phyloP scores from a whole-genome alignment of 148 eudicot species.

The Rhododendron henanense region DNA sequence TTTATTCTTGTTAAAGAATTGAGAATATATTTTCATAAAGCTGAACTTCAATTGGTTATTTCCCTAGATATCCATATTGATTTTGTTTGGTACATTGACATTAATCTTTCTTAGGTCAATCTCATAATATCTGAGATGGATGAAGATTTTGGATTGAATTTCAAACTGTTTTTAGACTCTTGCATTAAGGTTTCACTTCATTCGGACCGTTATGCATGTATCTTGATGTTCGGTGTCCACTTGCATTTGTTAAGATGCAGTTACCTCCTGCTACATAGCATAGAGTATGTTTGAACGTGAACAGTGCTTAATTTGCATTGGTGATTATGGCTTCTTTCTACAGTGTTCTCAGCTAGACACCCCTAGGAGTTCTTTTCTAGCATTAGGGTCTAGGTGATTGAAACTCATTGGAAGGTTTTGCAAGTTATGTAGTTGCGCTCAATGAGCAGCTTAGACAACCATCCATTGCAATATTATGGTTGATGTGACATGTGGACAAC shows the following conservation, averaged over 20 bases:
- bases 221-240: not conserved
- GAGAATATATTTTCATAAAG: not conserved
- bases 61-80: not conserved
- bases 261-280: not conserved
- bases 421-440: not conserved
- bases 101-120: not conserved
- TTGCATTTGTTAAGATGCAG: not conserved
- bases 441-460: not conserved
- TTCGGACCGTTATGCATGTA: not conserved
- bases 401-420: not conserved
- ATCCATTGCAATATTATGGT: not conserved
- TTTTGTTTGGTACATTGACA: not conserved
- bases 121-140: not conserved
- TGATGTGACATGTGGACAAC: not conserved
- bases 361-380: not conserved
- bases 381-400: not conserved
- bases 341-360: not conserved
- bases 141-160: not conserved
- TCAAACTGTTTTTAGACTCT: not conserved
- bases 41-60: not conserved
- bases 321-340: not conserved
- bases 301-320: not conserved
- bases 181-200: not conserved
- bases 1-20: not conserved
- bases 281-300: not conserved